These are phyloP conservation scores for Melaleuca alternifolia DNA, from an alignment of 345 rosid species.

Conservation along the genomic window DNA sequence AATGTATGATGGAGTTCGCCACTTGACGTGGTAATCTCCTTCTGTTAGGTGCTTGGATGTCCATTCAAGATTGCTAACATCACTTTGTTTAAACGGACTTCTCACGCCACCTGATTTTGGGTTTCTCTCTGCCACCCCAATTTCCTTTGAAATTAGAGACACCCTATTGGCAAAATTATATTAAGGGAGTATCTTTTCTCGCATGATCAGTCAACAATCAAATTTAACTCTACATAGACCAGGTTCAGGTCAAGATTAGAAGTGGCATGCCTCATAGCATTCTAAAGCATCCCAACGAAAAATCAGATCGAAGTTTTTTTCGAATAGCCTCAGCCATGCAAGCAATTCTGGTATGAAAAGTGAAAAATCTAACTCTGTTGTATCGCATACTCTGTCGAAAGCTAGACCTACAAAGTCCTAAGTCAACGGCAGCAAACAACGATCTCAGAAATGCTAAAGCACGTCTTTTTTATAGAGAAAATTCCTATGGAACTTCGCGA, in stretches of 20 bases:
- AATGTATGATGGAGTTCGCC: background rate
- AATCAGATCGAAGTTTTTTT: background rate
- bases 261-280: background rate
- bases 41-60: background rate
- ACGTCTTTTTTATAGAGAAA: background rate
- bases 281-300: background rate
- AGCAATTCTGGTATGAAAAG: background rate
- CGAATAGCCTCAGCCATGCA: background rate
- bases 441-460: background rate
- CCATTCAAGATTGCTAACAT: background rate
- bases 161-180: background rate
- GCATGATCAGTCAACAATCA: background rate
- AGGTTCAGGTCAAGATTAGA: background rate
- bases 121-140: background rate
- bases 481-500: background rate
- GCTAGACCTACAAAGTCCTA: background rate
- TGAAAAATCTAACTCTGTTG: background rate
- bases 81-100: background rate
- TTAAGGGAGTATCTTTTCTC: background rate
- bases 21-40: background rate
- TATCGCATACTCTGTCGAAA: background rate
- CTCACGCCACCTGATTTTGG: background rate
- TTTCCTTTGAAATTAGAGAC: background rate
- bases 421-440: background rate
- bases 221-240: background rate